phyloP scores from a whole-genome alignment of 768 basidiomycete species.

The Stropharia rugosoannulata region DNA sequence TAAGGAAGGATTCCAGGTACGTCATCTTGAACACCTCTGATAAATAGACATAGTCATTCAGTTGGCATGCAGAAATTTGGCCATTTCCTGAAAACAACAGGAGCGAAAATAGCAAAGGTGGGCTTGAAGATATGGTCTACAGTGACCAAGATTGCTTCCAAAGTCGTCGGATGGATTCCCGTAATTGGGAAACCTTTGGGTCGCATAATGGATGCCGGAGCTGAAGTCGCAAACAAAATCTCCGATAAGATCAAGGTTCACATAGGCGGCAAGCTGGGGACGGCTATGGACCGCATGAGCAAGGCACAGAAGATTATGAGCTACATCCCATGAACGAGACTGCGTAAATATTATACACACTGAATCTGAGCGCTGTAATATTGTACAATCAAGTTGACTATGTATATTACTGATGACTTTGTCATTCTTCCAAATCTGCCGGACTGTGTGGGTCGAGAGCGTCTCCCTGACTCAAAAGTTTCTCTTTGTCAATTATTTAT shows the following conservation, averaged over 20 bases:
- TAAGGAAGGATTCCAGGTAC: no score
- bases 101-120: conserved; percentile 12
- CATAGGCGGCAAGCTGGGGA: not conserved
- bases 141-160: not conserved
- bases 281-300: conserved; percentile 2
- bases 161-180: conserved; percentile 9
- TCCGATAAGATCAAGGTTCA: conserved; percentile 9
- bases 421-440: no score
- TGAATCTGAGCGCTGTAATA: no score
- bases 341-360: no score
- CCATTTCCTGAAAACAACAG: conserved; percentile 8
- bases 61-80: not conserved
- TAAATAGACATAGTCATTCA: no score
- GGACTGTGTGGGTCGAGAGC: no score
- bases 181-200: conserved; percentile 5
- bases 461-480: no score
- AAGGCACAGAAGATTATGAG: not conserved
- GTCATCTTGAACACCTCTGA: no score
- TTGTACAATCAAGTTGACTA: no score
- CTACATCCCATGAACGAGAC: not conserved
- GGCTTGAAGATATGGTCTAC: conserved; percentile 11
- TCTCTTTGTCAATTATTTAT: no score
- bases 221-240: conserved; percentile 4
- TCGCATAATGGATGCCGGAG: conserved; percentile 1
- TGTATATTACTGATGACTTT: no score